These are phyloP conservation scores for Xylariaceae sp. DNA, from an alignment of 2,329 filamentous ascomycete genomes.

Conservation along the genomic window DNA sequence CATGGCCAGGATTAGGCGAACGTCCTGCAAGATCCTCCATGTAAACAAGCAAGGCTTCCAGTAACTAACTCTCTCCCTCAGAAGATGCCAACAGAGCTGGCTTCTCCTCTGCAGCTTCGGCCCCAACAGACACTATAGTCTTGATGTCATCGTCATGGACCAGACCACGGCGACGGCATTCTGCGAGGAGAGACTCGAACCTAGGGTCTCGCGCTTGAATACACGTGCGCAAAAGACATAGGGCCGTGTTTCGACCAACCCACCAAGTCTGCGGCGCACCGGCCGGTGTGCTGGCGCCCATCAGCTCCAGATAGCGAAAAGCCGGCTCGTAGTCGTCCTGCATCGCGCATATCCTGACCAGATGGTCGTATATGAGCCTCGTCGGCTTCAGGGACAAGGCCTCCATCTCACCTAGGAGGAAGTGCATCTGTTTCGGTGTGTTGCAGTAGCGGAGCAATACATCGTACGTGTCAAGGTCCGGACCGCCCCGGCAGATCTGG, in stretches of 20 bases:
- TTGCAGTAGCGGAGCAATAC: constrained; percentile 31
- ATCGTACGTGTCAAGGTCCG: constrained; percentile 33
- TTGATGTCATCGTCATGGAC: constrained; percentile 24
- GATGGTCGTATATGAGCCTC: constrained; percentile 26
- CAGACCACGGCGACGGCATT: constrained; percentile 26
- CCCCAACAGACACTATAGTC: constrained; percentile 12
- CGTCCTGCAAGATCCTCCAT: too few relatives aligned
- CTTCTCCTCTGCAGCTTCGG: not conserved
- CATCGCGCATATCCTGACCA: constrained; percentile 30
- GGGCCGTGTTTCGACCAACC: constrained; percentile 29
- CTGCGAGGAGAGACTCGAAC: constrained; percentile 30
- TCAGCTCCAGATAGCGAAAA: constrained; percentile 29
- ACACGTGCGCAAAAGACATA: constrained; percentile 32
- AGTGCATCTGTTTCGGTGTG: constrained; percentile 27
- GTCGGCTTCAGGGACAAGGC: constrained; percentile 30
- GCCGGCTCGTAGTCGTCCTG: constrained; percentile 32
- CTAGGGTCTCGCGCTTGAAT: constrained; percentile 31
- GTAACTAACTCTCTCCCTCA: too few relatives aligned
- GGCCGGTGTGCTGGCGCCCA: constrained; percentile 17
- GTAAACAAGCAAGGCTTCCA: too few relatives aligned
- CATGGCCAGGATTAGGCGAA: too few relatives aligned
- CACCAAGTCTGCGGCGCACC: constrained; percentile 22
- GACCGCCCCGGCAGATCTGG: constrained; percentile 31
- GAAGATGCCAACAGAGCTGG: not conserved
- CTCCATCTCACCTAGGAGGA: constrained; percentile 35